Percentiles rank a stretch among this genome's conserved stretches.
phyloP scores from a whole-genome alignment of 1,284 basidiomycete genomes.

The Ganoderma lingzhi region DNA sequence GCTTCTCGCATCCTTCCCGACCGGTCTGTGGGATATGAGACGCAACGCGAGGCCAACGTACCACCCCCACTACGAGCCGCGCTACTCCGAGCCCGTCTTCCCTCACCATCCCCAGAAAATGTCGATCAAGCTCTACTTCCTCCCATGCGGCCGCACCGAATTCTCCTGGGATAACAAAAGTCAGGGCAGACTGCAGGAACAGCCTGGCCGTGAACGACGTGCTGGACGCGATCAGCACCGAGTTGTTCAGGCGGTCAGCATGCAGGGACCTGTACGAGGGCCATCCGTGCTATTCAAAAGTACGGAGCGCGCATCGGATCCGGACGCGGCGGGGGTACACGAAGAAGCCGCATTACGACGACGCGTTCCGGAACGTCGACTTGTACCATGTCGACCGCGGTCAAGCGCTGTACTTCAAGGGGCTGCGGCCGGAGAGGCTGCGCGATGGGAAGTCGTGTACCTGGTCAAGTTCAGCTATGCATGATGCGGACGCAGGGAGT shows the following conservation, averaged over 20 bases:
- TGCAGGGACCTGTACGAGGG: constrained; percentile 14
- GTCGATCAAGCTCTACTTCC: constrained; percentile 13
- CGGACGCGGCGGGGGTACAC: constrained; percentile 8
- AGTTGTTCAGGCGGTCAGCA: constrained; percentile 15
- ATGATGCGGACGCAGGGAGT: constrained; percentile 1
- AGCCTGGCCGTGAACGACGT: constrained; percentile 15
- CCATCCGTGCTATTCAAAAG: constrained; percentile 14
- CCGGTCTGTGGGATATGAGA: constrained; percentile 14
- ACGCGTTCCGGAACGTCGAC: constrained; percentile 19
- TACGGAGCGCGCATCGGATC: constrained; percentile 5
- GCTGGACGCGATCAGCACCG: constrained; percentile 14
- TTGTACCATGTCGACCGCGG: constrained; percentile 13
- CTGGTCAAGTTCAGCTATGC: constrained; percentile 18
- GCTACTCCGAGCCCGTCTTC: constrained; percentile 16
- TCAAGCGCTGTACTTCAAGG: constrained; percentile 12
- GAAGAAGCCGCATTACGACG: constrained; percentile 5
- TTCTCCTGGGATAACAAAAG: constrained; percentile 13
- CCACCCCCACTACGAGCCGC: constrained; percentile 7
- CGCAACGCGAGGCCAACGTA: constrained; percentile 12
- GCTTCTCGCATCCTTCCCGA: constrained; percentile 11
- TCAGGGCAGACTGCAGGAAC: constrained; percentile 1
- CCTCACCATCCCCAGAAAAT: not conserved
- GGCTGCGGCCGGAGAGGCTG: constrained; percentile 11
- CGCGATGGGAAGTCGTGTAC: constrained; percentile 15
- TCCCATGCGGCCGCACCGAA: constrained; percentile 16